Evolutionary conservation across 1,139 yeast genomes (phyloP).

Genomic region (Hyphopichia pseudoburtonii): DNA sequence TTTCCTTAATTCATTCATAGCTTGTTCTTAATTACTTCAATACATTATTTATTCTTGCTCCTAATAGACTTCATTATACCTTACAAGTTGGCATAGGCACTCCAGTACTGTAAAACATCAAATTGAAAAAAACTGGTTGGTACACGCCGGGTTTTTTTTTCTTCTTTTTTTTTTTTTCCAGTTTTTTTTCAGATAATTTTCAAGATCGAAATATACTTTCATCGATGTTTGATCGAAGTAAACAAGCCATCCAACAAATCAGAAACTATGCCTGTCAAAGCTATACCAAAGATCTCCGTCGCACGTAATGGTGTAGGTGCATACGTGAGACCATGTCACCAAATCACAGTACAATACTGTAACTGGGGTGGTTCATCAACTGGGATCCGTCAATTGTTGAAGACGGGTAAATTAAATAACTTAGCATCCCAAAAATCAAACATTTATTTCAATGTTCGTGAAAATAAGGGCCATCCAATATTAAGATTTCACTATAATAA

Average conservation of each 20-base stretch:
- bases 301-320: constrained; percentile 84
- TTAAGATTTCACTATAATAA: constrained; percentile 64
- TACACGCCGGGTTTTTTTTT: background rate
- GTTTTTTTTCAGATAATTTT: background rate
- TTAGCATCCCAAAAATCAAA: constrained; percentile 62
- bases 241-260: background rate
- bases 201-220: background rate
- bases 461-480: constrained; percentile 81
- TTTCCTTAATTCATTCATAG: too few relatives aligned
- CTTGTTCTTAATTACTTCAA: too few relatives aligned
- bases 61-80: too few relatives aligned
- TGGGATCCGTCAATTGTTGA: constrained; percentile 73
- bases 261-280: constrained; percentile 55
- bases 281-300: constrained; percentile 53
- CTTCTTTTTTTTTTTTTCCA: background rate
- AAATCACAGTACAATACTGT: constrained; percentile 74
- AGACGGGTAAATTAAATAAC: constrained; percentile 50
- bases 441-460: constrained; percentile 68
- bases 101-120: too few relatives aligned
- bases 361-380: constrained; percentile 95
- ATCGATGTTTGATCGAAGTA: background rate
- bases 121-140: background rate
- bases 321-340: constrained; percentile 72
- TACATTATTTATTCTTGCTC: too few relatives aligned
- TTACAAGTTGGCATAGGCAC: too few relatives aligned